phyloP scores from a whole-genome alignment of 2,329 filamentous ascomycete species.

The Nigrograna mackinnonii region DNA sequence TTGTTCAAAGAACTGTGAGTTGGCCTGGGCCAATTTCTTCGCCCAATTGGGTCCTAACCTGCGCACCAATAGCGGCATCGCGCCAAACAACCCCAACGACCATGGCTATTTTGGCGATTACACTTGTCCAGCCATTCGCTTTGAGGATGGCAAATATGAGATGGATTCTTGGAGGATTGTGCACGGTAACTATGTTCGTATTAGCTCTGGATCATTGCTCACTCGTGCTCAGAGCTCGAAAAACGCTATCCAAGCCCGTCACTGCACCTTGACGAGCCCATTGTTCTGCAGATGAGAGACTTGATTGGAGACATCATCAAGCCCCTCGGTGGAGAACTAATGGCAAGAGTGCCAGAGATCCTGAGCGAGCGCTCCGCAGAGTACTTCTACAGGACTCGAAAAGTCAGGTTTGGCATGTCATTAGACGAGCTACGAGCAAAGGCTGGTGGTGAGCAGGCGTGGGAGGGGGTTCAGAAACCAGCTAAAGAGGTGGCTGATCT shows the following conservation, averaged over 20 bases:
- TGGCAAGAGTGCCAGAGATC: constrained; percentile 56
- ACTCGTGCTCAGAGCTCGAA: constrained; percentile 53
- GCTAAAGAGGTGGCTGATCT: constrained; percentile 44
- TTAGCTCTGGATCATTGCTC: not conserved
- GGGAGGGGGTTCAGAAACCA: constrained; percentile 47
- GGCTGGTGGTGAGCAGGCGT: constrained; percentile 55
- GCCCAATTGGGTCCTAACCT: not conserved
- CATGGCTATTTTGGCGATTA: constrained; percentile 47
- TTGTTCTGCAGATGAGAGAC: constrained; percentile 50
- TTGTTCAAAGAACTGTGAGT: constrained; percentile 59
- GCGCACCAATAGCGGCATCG: constrained; percentile 42
- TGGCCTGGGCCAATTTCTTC: constrained; percentile 1
- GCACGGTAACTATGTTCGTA: constrained; percentile 6
- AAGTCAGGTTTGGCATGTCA: constrained; percentile 54
- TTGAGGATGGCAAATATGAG: constrained; percentile 61
- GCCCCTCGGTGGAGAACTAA: constrained; percentile 18
- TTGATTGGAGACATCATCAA: constrained; percentile 33
- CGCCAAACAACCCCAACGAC: constrained; percentile 46
- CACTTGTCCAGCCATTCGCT: constrained; percentile 59
- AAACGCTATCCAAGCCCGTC: constrained; percentile 60
- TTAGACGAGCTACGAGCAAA: constrained; percentile 55
- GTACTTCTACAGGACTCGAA: constrained; percentile 62
- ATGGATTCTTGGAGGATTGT: constrained; percentile 70
- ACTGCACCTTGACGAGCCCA: constrained; percentile 60
- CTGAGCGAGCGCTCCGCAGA: constrained; percentile 55